A percentile compares a stretch with the other conserved stretches of the same genome.
Conservation (phyloP, 257 asterid genomes). For the Solanum phureja region DNA sequence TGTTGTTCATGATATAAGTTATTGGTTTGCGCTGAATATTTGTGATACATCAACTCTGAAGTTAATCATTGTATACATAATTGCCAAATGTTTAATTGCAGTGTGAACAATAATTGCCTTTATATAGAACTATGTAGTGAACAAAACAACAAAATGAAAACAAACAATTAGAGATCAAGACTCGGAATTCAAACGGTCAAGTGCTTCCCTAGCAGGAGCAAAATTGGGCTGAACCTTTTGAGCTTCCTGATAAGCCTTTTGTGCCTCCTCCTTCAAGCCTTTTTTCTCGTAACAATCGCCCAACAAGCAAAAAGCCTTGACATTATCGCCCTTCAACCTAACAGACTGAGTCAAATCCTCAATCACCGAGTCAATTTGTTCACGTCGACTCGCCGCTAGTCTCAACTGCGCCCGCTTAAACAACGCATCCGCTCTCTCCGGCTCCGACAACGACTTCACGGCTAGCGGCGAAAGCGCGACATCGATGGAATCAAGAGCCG, state of each 20-base stretch:
- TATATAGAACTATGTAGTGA: background rate
- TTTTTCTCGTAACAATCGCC: conserved; percentile 58
- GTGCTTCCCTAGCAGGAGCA: conserved; percentile 25
- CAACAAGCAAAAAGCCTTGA: conserved; percentile 35
- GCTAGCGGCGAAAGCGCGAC: conserved; percentile 50
- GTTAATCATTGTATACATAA: background rate
- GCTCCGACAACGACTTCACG: conserved; percentile 29
- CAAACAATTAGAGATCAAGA: background rate
- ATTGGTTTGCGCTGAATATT: background rate
- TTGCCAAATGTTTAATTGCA: background rate
- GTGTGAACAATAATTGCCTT: background rate
- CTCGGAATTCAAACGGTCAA: conserved; percentile 27
- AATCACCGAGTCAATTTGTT: conserved; percentile 27
- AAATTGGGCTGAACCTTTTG: conserved; percentile 27
- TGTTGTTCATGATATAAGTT: background rate
- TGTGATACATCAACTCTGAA: background rate
- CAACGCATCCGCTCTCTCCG: conserved; percentile 56
- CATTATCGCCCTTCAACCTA: conserved; percentile 34
- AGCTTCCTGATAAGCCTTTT: conserved; percentile 35
- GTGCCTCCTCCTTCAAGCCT: conserved; percentile 41
- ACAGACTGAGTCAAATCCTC: conserved; percentile 51
- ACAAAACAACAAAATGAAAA: background rate
- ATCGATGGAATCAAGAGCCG: conserved; percentile 60
- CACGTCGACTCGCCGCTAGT: conserved; percentile 19
- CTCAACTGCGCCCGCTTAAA: conserved; percentile 60